A percentile compares a stretch with the other conserved stretches of the same genome.
phyloP scores from a whole-genome alignment of 768 basidiomycete genomes.

The Tricholoma furcatifolium region DNA sequence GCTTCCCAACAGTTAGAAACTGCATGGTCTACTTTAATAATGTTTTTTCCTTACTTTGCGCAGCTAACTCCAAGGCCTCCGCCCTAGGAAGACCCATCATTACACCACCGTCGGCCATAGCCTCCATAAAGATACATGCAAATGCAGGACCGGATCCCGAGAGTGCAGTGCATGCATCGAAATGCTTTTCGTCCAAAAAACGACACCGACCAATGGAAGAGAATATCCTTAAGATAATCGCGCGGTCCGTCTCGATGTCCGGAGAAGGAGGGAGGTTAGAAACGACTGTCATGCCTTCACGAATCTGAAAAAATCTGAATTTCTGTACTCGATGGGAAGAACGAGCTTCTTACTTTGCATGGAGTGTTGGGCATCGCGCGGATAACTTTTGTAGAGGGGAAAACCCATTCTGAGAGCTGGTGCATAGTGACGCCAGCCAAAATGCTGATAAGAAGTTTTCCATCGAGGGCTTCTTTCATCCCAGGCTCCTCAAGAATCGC shows the following conservation, averaged over 20 bases:
- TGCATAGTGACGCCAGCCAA: constrained; percentile 93
- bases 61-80: constrained; percentile 92
- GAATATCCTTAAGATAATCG: constrained; percentile 89
- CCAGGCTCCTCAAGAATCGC: constrained; percentile 71
- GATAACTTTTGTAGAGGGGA: constrained; percentile 77
- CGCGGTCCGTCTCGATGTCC: constrained; percentile 57
- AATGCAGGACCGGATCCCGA: constrained; percentile 97
- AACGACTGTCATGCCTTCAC: constrained; percentile 98
- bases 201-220: constrained; percentile 95
- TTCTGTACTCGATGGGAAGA: background rate
- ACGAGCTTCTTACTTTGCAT: constrained; percentile 63
- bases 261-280: constrained; percentile 61
- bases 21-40: background rate
- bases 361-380: constrained; percentile 99
- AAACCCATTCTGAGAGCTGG: constrained; percentile 77
- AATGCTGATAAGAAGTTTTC: constrained; percentile 94
- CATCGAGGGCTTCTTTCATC: constrained; percentile 78
- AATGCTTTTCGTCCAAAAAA: constrained; percentile 97
- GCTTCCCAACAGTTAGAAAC: constrained; percentile 45
- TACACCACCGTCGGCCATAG: constrained; percentile 98
- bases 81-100: constrained; percentile 98
- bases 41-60: constrained; percentile 71
- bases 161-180: constrained; percentile 96
- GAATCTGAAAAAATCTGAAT: constrained; percentile 60
- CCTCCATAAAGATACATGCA: constrained; percentile 94